These are phyloP conservation scores for Sporothrix pseudoabietina DNA, from an alignment of 2,329 filamentous ascomycete species.

Conservation along the genomic window DNA sequence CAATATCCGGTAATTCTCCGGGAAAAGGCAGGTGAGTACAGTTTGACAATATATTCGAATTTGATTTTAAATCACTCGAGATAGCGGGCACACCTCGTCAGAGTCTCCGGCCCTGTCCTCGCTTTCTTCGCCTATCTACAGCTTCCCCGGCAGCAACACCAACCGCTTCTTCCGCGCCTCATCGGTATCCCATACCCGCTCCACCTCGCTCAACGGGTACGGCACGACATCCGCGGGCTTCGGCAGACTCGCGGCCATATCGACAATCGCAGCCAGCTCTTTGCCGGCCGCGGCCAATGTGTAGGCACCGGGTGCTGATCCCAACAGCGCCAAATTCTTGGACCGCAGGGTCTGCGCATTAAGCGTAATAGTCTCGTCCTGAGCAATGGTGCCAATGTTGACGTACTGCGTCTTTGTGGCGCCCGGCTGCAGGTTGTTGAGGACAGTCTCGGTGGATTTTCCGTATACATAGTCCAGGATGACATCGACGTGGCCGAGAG, in stretches of 20 bases:
- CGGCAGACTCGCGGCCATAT: constrained; percentile 23
- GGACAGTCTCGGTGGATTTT: constrained; percentile 47
- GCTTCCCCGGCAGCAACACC: constrained; percentile 26
- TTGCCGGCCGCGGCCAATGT: constrained; percentile 39
- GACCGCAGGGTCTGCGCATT: constrained; percentile 50
- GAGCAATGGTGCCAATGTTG: constrained; percentile 53
- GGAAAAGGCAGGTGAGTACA: background rate
- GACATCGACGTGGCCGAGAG: constrained; percentile 52
- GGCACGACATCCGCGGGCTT: constrained; percentile 30
- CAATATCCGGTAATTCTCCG: background rate
- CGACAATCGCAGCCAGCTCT: constrained; percentile 37
- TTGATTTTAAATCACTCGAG: too few species aligned
- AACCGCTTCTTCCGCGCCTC: constrained; percentile 33
- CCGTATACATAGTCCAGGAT: constrained; percentile 63
- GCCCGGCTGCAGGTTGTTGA: constrained; percentile 49
- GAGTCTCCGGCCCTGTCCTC: background rate
- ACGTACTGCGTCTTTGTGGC: constrained; percentile 53
- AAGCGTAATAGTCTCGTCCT: constrained; percentile 43
- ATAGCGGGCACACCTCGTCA: background rate
- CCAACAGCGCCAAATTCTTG: constrained; percentile 52
- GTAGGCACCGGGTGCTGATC: constrained; percentile 51
- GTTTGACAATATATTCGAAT: background rate
- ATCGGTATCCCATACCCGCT: constrained; percentile 28
- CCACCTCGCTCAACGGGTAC: constrained; percentile 28
- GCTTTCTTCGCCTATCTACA: background rate